Percentiles rank a stretch among this genome's conserved stretches.
These are phyloP conservation scores for Nemania abortiva DNA, from an alignment of 2,329 filamentous ascomycete species.

Conservation along the genomic window DNA sequence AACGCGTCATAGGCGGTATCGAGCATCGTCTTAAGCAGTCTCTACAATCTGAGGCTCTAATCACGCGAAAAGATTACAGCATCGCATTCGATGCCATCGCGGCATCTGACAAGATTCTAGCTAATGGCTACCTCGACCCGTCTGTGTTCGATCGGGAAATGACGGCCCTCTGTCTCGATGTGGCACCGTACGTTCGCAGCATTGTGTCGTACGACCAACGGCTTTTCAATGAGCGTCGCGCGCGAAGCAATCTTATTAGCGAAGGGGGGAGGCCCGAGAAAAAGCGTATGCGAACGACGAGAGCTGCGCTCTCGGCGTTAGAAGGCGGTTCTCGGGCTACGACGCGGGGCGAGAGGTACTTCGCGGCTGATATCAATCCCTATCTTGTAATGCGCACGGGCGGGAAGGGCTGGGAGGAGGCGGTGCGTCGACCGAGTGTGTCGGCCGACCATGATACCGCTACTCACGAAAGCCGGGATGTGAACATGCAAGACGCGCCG, in stretches of 20 bases:
- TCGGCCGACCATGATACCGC: constrained; percentile 1
- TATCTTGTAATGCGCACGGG: constrained; percentile 75
- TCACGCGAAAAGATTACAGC: constrained; percentile 66
- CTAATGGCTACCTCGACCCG: constrained; percentile 65
- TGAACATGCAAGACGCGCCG: constrained; percentile 17
- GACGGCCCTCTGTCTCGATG: constrained; percentile 75
- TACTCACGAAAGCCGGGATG: constrained; percentile 20
- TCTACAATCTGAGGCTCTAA: constrained; percentile 39
- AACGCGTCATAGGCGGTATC: constrained; percentile 49
- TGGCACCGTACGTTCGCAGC: constrained; percentile 89
- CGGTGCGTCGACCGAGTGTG: constrained; percentile 25
- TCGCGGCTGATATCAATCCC: constrained; percentile 71
- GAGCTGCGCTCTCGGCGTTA: constrained; percentile 79
- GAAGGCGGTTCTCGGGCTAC: constrained; percentile 77
- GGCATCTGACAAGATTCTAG: constrained; percentile 59
- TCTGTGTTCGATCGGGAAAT: constrained; percentile 83
- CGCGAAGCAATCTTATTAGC: constrained; percentile 71
- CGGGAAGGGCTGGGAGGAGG: constrained; percentile 55
- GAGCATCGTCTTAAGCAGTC: constrained; percentile 52
- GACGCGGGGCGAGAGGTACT: constrained; percentile 79
- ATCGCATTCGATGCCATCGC: constrained; percentile 72
- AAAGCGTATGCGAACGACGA: constrained; percentile 76
- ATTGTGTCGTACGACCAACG: constrained; percentile 83
- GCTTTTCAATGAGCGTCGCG: constrained; percentile 75
- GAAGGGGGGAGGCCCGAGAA: constrained; percentile 64